Evolutionary conservation across 306 rosid genomes (phyloP), one percentile per base, ranked within the genome.

Genomic region (Corylus americana): DNA sequence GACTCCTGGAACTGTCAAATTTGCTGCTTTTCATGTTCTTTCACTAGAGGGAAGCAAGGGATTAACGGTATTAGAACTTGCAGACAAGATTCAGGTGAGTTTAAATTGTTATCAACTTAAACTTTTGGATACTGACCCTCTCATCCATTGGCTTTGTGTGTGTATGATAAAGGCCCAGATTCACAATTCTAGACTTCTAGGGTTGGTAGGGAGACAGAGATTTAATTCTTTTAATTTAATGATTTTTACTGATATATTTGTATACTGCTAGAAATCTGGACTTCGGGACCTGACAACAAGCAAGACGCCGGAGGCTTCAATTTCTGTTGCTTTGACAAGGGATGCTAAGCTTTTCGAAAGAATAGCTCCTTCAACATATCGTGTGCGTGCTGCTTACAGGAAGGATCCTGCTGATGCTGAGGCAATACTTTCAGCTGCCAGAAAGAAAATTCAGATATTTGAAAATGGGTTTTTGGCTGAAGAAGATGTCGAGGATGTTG

Each of bases 281-380:
- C 99, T 96, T 72, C 85, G 99, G 86, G 99, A 96, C 92, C 88
- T 96, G 86, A 90, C 98, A 10, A 91, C 98, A 66, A 96, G 99
- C 88, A 96, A 89, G 87, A 96, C 99, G 13, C 99, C 99, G 13
- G 99, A 96, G 88, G 99, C 99, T 76, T 96, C 99, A 8, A 96
- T 96, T 80, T 96, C 99, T 67, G 99, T 96, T 80, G 99, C 99
- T 83, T 87, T 96, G 91, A 93, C 99, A 3, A 93, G 99, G 91
- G 99, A 96, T 84, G 84, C 93, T 72, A 96, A 96, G 87, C 98
- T 96, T 78, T 95, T 96, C 57, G 99, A 96, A 90, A 96, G 99
- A 81, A 93, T 96, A 68, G 99, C 99, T 73, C 99, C 99, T 57
- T 96, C 99, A 77, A 96, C 99, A 61, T 96, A 96, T 79, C 95